Base-by-base conservation (phyloP, 1,284 basidiomycete genomes). In the Lentinula novae-zelandiae region DNA sequence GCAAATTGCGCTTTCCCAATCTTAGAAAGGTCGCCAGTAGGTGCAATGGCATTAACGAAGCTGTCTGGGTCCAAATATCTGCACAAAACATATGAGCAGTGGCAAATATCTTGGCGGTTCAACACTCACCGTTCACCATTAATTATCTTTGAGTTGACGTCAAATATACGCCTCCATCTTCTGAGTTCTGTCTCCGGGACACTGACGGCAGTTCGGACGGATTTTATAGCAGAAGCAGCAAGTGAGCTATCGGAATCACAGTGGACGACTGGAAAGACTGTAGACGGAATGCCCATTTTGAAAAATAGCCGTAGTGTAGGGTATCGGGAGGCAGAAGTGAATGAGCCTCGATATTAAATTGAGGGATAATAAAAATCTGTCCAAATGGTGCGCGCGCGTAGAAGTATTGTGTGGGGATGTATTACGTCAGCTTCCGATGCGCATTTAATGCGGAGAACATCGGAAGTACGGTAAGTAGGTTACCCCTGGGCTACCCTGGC, bases 11-110 rank as follows among this genome's bases (percentile, higher is more conserved):
- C 83, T 44, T 90, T 86, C 44, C 87, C 87, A 68, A 96, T 93
- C 74, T 90, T 92, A 64, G 85, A 82, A 68, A 94, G 81, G 76
- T 95, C 93, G 53, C 85, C 86, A 60, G 83, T 83, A 2, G 95
- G 93, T 40, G 91, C 93, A 72, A 97, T 95, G 58, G 95, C 94
- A 72, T 93, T 92, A 70, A 97, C 89, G 73, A 98, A 98, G 69
- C 88, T 87, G 46, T 93, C 87, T 40, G 81, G 78, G 73, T 91
- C 90, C 58, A 98, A 80, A 74, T 84, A 96, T 74, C 95, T 89
- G 66, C 36, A 50, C n/a, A 39, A 51, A 44, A 60, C 13, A 12
- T 22, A n/a, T n/a, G 17, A 52, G 53, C 31, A n/a, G 15, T 9
- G 31, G 0, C 13, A 51, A 7, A 48, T 51, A 17, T 22, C 13